Conservation (phyloP, 108 stramenopile genomes). For the Nitzschia sp. region DNA sequence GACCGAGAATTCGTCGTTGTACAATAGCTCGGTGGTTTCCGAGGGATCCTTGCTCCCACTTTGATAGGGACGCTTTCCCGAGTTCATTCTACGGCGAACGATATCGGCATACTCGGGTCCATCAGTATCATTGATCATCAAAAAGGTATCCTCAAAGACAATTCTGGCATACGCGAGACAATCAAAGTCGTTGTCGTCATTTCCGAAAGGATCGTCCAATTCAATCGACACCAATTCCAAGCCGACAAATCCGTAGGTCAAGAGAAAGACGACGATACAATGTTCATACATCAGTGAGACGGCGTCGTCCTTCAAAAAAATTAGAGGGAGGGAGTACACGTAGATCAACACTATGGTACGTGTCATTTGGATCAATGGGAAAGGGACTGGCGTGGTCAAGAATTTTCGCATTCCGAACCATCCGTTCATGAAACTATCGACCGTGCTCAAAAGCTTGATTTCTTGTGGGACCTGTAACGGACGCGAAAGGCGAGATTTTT, state of each 20-base stretch:
- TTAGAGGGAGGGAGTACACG: slow-evolving; percentile 42
- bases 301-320: slow-evolving; percentile 18
- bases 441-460: slow-evolving; percentile 20
- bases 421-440: slow-evolving; percentile 19
- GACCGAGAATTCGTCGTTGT: neutral
- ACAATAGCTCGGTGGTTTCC: neutral
- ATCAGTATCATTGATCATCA: slow-evolving; percentile 31
- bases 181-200: slow-evolving; percentile 48
- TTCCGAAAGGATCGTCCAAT: slow-evolving; percentile 71
- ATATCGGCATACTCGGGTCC: slow-evolving; percentile 33
- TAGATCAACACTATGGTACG: slow-evolving; percentile 39
- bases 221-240: slow-evolving; percentile 50
- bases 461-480: slow-evolving; percentile 28
- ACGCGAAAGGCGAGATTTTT: slow-evolving; percentile 9
- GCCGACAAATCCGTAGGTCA: slow-evolving; percentile 48
- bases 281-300: slow-evolving; percentile 3
- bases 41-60: neutral
- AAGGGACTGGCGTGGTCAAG: slow-evolving; percentile 48
- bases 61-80: neutral
- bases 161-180: slow-evolving; percentile 3
- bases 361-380: slow-evolving; percentile 42
- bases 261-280: slow-evolving; percentile 24
- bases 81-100: slow-evolving; percentile 23
- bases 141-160: slow-evolving; percentile 32
- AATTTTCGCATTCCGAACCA: slow-evolving; percentile 11